Conservation (phyloP, 768 basidiomycete genomes). For the Lentinula sp. region DNA sequence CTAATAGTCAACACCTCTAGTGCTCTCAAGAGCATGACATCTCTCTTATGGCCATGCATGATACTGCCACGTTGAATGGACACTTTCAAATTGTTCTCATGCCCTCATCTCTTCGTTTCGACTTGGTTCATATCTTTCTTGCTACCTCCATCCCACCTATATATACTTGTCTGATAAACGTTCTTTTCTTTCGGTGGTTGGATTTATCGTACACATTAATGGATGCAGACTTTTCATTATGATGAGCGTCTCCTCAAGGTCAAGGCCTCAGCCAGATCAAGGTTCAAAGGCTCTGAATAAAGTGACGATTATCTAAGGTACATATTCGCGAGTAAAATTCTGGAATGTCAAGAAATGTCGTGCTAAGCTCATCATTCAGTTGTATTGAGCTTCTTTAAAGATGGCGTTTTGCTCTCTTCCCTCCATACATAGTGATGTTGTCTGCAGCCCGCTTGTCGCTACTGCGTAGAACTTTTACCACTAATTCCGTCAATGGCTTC, state of each 20-base stretch:
- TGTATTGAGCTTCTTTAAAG: background rate
- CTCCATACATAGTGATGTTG: conserved; percentile 22
- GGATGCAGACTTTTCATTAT: conserved; percentile 13
- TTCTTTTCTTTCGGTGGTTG: conserved; percentile 14
- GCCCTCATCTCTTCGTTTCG: conserved; percentile 19
- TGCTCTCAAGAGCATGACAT: background rate
- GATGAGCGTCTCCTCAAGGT: conserved; percentile 5
- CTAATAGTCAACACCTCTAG: background rate
- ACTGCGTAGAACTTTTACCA: conserved; percentile 27
- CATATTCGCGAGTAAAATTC: background rate
- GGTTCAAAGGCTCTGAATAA: background rate
- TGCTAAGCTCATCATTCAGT: conserved; percentile 3
- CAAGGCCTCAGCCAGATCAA: background rate
- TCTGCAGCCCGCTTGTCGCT: conserved; percentile 22
- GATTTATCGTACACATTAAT: conserved; percentile 20
- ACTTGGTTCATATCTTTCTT: conserved; percentile 21
- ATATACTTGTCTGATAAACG: conserved; percentile 14
- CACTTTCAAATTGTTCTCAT: conserved; percentile 2
- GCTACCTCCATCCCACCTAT: conserved; percentile 16
- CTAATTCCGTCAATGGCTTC: conserved; percentile 65
- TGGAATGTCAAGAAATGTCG: conserved; percentile 1
- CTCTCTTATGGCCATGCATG: conserved; percentile 35
- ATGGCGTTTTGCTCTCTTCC: conserved; percentile 11
- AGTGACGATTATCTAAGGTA: background rate
- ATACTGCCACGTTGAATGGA: conserved; percentile 12